phyloP scores from a whole-genome alignment of 176 grass and related monocot genomes.

The Lolium perenne region DNA sequence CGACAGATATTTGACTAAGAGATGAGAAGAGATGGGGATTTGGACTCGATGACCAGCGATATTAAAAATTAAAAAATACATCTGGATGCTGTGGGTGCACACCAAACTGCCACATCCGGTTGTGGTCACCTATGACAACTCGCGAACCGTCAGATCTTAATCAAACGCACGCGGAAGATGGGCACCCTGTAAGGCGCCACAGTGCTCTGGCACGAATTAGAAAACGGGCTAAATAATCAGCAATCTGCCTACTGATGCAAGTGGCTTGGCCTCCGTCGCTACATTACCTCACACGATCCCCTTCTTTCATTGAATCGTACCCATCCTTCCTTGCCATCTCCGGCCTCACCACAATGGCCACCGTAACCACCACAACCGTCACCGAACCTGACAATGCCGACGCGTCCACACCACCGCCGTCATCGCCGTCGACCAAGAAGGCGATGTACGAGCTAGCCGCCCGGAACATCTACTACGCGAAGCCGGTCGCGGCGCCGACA shows the following conservation, averaged over 20 bases:
- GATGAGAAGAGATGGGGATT: too few species aligned
- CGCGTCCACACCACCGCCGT: not conserved
- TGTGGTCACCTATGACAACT: too few species aligned
- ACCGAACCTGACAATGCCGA: slow-evolving; percentile 44
- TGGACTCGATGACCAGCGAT: too few species aligned
- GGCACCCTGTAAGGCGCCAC: too few species aligned
- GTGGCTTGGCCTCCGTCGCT: slow-evolving; percentile 8
- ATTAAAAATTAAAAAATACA: too few species aligned
- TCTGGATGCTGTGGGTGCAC: too few species aligned
- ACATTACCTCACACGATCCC: slow-evolving; percentile 41
- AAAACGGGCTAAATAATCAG: slow-evolving; percentile 35
- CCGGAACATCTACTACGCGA: slow-evolving; percentile 83
- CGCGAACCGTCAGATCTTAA: too few species aligned
- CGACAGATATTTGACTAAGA: too few species aligned
- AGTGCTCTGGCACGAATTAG: too few species aligned
- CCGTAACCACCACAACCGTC: slow-evolving; percentile 40
- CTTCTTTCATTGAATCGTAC: not conserved
- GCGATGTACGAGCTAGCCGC: slow-evolving; percentile 72
- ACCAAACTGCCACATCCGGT: too few species aligned
- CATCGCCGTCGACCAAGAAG: slow-evolving; percentile 28
- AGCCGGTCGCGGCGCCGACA: slow-evolving; percentile 46
- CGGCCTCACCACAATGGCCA: slow-evolving; percentile 49
- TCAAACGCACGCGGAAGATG: too few species aligned
- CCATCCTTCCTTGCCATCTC: slow-evolving; percentile 25
- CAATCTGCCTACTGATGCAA: slow-evolving; percentile 20